Evolutionary conservation across 192 early-diverging fungal genomes (phyloP).

Genomic region (Entophlyctis luteolus): DNA sequence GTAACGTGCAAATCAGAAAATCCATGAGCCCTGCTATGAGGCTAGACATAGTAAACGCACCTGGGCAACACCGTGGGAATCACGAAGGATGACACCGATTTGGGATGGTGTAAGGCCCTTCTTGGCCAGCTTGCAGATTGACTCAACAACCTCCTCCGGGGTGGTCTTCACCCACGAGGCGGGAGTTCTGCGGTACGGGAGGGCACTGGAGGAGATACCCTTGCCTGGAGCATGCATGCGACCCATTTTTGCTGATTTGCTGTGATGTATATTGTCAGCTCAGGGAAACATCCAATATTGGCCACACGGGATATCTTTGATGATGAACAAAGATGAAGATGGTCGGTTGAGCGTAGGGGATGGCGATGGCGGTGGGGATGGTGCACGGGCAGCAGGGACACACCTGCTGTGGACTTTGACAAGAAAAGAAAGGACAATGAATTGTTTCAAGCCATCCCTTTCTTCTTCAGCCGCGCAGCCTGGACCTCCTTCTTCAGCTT

Average conservation of each 20-base stretch:
- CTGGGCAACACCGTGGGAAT: conserved; percentile 96
- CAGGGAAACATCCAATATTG: too few species aligned
- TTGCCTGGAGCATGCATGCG: conserved; percentile 93
- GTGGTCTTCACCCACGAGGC: conserved; percentile 98
- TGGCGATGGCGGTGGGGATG: neutral
- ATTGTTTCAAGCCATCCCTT: conserved; percentile 43
- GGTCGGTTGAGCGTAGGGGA: neutral
- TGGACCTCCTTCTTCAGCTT: conserved; percentile 33
- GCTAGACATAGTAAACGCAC: too few species aligned
- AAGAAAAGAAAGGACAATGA: neutral
- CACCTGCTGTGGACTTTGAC: neutral
- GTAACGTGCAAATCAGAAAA: too few species aligned
- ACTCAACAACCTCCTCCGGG: conserved; percentile 93
- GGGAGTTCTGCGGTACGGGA: conserved; percentile 95
- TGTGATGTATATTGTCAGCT: too few species aligned
- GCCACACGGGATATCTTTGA: too few species aligned
- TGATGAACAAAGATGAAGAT: too few species aligned
- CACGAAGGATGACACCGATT: conserved; percentile 96
- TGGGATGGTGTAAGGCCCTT: conserved; percentile 98
- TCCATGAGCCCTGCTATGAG: too few species aligned
- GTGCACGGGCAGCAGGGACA: neutral
- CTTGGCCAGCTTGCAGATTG: conserved; percentile 98
- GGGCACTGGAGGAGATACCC: conserved; percentile 84
- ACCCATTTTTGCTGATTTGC: conserved; percentile 42
- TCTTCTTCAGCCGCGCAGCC: conserved; percentile 36